phyloP scores from a whole-genome alignment of 768 basidiomycete genomes.

The Exsudoporus frostii region DNA sequence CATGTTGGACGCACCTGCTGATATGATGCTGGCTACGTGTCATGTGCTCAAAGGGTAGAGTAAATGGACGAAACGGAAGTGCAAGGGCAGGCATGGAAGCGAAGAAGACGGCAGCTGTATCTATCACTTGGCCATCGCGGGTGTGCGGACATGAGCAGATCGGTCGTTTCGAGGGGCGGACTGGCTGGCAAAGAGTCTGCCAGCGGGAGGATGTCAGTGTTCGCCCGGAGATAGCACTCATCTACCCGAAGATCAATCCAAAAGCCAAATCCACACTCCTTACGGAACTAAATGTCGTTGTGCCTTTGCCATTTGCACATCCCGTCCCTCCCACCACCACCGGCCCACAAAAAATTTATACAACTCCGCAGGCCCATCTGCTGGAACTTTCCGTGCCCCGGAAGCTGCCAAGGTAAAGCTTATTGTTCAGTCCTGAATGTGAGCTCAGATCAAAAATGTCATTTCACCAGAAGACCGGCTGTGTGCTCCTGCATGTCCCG shows the following conservation, averaged over 20 bases:
- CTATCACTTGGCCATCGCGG: slow-evolving; percentile 25
- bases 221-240: slow-evolving; percentile 29
- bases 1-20: slow-evolving; percentile 32
- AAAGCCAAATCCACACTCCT: slow-evolving; percentile 33
- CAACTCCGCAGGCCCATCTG: slow-evolving; percentile 22
- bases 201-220: slow-evolving; percentile 18
- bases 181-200: too few relatives aligned
- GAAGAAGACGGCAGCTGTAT: slow-evolving; percentile 16
- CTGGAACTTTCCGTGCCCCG: slow-evolving; percentile 29
- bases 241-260: slow-evolving; percentile 31
- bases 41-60: slow-evolving; percentile 25
- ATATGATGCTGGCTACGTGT: slow-evolving; percentile 27
- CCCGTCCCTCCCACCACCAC: slow-evolving; percentile 6
- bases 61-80: slow-evolving; percentile 25
- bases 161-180: slow-evolving; percentile 16
- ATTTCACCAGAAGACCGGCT: slow-evolving; percentile 26
- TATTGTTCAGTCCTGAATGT: slow-evolving; percentile 27
- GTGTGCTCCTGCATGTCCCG: slow-evolving; percentile 23
- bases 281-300: slow-evolving; percentile 30
- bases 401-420: slow-evolving; percentile 30
- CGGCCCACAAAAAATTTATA: background rate
- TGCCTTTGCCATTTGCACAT: slow-evolving; percentile 20
- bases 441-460: slow-evolving; percentile 21
- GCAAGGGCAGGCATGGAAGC: slow-evolving; percentile 24
- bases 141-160: slow-evolving; percentile 32